Evolutionary conservation across 2,329 filamentous ascomycete species (phyloP).

Genomic region (Volutella citrinella): DNA sequence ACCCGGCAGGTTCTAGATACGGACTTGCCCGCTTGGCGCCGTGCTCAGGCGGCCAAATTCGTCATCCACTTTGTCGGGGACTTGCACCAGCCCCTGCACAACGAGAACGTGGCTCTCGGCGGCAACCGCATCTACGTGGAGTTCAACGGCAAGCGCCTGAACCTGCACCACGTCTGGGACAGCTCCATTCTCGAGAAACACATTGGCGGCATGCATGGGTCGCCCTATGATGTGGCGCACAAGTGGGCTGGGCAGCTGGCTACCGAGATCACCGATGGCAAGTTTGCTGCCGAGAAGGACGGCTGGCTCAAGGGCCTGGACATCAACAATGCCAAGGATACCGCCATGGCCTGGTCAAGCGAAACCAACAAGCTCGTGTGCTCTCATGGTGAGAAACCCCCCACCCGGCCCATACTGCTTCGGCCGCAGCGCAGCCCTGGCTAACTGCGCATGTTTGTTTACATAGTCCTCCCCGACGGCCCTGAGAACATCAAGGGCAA

Average conservation of each 20-base stretch:
- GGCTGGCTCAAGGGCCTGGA: constrained; percentile 58
- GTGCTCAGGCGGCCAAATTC: constrained; percentile 62
- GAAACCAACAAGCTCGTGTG: constrained; percentile 63
- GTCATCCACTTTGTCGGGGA: constrained; percentile 68
- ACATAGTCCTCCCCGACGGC: constrained; percentile 60
- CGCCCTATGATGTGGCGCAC: constrained; percentile 48
- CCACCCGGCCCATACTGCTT: no score
- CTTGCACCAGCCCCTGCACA: constrained; percentile 67
- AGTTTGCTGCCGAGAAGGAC: constrained; percentile 47
- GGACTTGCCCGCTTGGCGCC: constrained; percentile 41
- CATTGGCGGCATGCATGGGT: constrained; percentile 52
- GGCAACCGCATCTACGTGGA: constrained; percentile 66
- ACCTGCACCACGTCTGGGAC: constrained; percentile 74
- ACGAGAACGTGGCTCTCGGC: constrained; percentile 60
- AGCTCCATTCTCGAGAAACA: constrained; percentile 64
- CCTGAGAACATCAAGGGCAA: constrained; percentile 53
- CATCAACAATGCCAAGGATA: constrained; percentile 50
- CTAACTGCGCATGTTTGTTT: no score
- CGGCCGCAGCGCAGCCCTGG: no score
- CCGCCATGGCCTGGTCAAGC: constrained; percentile 61
- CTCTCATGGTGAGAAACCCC: constrained; percentile 48
- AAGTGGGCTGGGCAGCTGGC: constrained; percentile 57
- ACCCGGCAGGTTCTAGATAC: constrained; percentile 52
- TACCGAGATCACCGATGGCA: constrained; percentile 52
- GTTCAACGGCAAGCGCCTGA: constrained; percentile 56